Evolutionary conservation across 495 filamentous ascomycete species (phyloP).

Genomic region (Friedmanniomyces simplex): DNA sequence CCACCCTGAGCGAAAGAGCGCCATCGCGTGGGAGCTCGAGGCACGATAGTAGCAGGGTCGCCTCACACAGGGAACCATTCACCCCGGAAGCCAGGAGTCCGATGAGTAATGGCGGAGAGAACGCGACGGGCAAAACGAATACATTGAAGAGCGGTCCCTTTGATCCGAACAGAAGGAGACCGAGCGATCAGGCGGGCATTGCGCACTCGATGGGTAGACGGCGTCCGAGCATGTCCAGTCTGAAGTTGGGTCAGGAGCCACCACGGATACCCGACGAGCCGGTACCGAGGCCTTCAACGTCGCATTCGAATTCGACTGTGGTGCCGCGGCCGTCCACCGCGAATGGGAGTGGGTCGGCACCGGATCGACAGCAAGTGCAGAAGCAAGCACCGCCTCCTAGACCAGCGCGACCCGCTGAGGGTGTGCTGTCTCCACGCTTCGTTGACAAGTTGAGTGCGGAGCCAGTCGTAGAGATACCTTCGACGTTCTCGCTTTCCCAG

Average conservation of each 20-base stretch:
- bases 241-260: constrained; percentile 3
- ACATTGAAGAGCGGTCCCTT: constrained; percentile 59
- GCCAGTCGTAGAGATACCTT: constrained; percentile 6
- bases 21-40: constrained; percentile 7
- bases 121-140: constrained; percentile 50
- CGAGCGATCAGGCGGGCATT: constrained; percentile 15
- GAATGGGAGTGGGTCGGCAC: background rate
- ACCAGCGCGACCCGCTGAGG: constrained; percentile 20
- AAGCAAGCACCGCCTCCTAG: constrained; percentile 11
- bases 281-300: constrained; percentile 8
- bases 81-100: constrained; percentile 40
- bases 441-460: constrained; percentile 22
- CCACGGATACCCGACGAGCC: constrained; percentile 9
- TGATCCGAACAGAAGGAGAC: constrained; percentile 30
- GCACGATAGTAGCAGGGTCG: background rate
- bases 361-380: background rate
- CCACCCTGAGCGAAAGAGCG: constrained; percentile 3
- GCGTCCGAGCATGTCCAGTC: constrained; percentile 14
- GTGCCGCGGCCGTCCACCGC: background rate
- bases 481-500: constrained; percentile 9
- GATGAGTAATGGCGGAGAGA: constrained; percentile 29
- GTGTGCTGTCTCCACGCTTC: constrained; percentile 24
- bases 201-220: constrained; percentile 5
- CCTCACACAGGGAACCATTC: constrained; percentile 29
- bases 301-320: background rate